Base-by-base conservation (phyloP, 225 moss, liverwort and hornwort genomes). In the Ulota crispa region DNA sequence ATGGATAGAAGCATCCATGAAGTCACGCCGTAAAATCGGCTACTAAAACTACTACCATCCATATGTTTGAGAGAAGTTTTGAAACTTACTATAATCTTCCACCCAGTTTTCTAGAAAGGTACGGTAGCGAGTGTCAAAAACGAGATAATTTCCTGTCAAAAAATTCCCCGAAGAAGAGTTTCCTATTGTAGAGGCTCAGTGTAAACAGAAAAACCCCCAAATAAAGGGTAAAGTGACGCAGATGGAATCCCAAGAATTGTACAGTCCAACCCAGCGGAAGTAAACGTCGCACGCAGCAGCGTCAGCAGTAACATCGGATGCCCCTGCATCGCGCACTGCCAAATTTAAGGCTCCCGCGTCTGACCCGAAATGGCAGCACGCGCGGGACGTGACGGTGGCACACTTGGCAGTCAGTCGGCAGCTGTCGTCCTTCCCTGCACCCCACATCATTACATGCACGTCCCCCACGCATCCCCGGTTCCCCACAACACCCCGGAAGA, bases 381-480 rank as follows among this genome's bases (percentile, higher is more conserved):
- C 70, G 70, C 70, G 70, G 60, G 61, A 70, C 79, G 24, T 79
- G 70, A 79, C 70, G 47, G 57, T 0, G 4, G 15, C 34, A 47
- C 79, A 79, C 70, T 47, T 70, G 79, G 70, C 70, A 70, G 79
- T 60, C 31, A 70, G 79, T 60, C 31, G 42, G 59, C 79, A n/a
- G 39, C 78, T 78, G 54, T 2, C 1, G 70, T 79, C 31, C 79
- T 42, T 68, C 68, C 68, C 9, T n/a, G 24, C 50, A 5, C 39
- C 32, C 28, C 67, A 18, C 79, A 79, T 79, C 32, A 79, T 60
- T 79, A 70, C 79, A 45, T 32, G 60, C 79, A 79, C 79, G 79
- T 79, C 70, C 21, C 68, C 23, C 70, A 70, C 70, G 31, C 50
- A 52, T 9, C 71, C 43, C 6, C 4, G 16, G 13, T 5, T 19